phyloP scores from a whole-genome alignment of 495 filamentous ascomycete species.

The Penicillium robsamsonii region DNA sequence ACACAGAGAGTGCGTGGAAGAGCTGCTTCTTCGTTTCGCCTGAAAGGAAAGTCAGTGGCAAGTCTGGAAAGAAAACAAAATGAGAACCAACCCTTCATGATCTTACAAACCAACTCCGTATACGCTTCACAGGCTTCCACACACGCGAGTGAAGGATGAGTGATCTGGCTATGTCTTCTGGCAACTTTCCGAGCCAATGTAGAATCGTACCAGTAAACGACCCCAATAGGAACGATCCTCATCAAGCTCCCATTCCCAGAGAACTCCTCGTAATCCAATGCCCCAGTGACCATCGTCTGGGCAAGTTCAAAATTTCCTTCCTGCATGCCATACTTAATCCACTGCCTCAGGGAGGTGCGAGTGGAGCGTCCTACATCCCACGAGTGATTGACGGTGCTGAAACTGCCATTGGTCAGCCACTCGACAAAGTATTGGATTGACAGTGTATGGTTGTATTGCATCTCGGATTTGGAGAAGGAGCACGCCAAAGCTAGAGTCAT shows the following conservation, averaged over 20 bases:
- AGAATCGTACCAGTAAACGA: constrained; percentile 28
- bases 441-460: constrained; percentile 27
- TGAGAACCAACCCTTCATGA: constrained; percentile 23
- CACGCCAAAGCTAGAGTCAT: constrained; percentile 48
- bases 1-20: constrained; percentile 12
- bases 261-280: constrained; percentile 13
- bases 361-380: constrained; percentile 47
- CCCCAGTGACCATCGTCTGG: constrained; percentile 10
- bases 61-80: not conserved
- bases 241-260: constrained; percentile 51
- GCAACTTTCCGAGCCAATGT: constrained; percentile 27
- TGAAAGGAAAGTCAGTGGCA: constrained; percentile 3
- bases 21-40: constrained; percentile 26
- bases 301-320: constrained; percentile 5
- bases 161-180: constrained; percentile 28
- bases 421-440: constrained; percentile 37
- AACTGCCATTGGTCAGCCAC: constrained; percentile 38
- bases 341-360: constrained; percentile 31
- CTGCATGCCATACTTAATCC: constrained; percentile 19
- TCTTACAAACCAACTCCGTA: constrained; percentile 27
- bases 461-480: constrained; percentile 34
- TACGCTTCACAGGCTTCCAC: constrained; percentile 44
- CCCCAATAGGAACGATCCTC: constrained; percentile 40
- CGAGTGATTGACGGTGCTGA: constrained; percentile 34
- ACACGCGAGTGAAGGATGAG: constrained; percentile 43